Base-by-base conservation (phyloP, 805 yeast species). In the Cyberlindnera subsufficiens region DNA sequence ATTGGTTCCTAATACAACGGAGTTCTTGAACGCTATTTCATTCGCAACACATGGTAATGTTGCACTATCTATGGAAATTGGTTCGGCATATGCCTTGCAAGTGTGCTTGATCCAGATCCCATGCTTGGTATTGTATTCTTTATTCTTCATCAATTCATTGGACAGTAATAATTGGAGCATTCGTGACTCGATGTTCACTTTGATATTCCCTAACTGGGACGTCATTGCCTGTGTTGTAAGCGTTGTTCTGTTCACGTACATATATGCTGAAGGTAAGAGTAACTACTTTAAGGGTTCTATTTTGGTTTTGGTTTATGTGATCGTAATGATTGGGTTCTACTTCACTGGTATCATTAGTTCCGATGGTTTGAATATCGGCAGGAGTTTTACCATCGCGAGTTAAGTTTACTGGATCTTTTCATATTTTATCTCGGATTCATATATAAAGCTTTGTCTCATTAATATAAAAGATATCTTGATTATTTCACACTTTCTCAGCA, bases 31-130 rank as follows among this genome's bases (percentile, higher is more conserved):
- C 64, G 99, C 98, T 55, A 90, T 93, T 44, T 89, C 96, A 20
- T 93, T 93, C 68, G 99, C 99, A 0, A 79, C 88, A 53, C 80
- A 91, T 53, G 99, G 99, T 1, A 93, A 93, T 53, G 96, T 93
- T 42, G 96, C 99, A 0, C 69, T 93, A 37, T 86, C 96, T 3
- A 86, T 93, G 96, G 99, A 93, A 60, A 93, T 93, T 63, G 99
- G 99, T 46, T 82, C 95, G 49, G 99, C 99, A 0, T 93, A 93
- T 60, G 99, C 96, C 0, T 71, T 93, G 45, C 99, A 93, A 63
- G 99, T 93, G 14, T 91, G 96, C 53, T 69, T 93, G 45, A 72
- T 93, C 51, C 99, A 93, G 61, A 86, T 93, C 37, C 99, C 99
- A 1, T 81, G 93, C 2, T 74, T 93, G 58, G 95, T 89, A 10